Evolutionary conservation across 2,329 filamentous ascomycete species (phyloP).

Genomic region (Pseudogymnoascus sp.): DNA sequence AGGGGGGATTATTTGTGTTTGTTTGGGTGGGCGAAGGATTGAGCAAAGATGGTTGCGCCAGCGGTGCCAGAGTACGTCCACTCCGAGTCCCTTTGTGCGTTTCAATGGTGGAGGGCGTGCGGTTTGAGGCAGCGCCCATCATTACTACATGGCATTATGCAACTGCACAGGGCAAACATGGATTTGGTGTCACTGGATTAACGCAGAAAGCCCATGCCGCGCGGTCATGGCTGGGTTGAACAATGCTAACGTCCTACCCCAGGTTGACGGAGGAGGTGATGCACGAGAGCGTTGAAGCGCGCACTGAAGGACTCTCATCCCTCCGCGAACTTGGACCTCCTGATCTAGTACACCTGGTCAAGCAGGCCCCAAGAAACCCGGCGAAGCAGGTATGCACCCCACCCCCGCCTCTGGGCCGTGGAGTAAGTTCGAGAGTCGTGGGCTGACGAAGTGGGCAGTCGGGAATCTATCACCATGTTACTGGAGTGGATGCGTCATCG

Average conservation of each 20-base stretch:
- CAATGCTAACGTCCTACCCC: neutral
- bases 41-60: conserved; percentile 56
- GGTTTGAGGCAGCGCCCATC: neutral
- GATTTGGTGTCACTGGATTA: neutral
- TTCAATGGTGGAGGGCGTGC: neutral
- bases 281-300: conserved; percentile 83
- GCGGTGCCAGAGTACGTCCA: conserved; percentile 64
- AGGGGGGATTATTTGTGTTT: conserved; percentile 4
- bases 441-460: conserved; percentile 45
- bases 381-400: conserved; percentile 44
- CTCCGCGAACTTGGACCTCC: conserved; percentile 92
- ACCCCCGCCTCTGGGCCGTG: neutral
- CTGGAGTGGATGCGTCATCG: conserved; percentile 92
- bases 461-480: conserved; percentile 96
- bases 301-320: conserved; percentile 78
- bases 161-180: neutral
- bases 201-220: neutral
- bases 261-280: conserved; percentile 93
- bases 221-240: neutral
- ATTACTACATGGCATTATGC: neutral
- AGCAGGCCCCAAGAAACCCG: conserved; percentile 54
- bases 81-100: neutral
- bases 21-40: neutral
- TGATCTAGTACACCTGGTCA: conserved; percentile 90
- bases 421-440: neutral